phyloP scores from a whole-genome alignment of 306 rosid species.

The Vigna mungo region DNA sequence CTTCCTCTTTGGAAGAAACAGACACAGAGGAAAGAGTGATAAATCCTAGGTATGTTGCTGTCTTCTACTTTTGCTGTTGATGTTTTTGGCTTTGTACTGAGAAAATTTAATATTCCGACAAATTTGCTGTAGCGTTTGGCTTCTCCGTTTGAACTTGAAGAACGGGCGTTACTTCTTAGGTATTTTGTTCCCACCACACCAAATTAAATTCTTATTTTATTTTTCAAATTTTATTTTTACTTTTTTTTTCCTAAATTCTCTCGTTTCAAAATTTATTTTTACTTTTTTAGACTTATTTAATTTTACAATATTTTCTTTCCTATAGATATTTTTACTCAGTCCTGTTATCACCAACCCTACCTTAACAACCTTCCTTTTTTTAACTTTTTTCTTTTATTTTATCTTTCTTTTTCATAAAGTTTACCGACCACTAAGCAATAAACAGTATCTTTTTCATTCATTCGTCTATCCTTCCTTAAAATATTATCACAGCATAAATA shows the following conservation, averaged over 20 bases:
- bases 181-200: background rate
- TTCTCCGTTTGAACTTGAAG: background rate
- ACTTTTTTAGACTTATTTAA: background rate
- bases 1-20: background rate
- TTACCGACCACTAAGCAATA: background rate
- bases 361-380: background rate
- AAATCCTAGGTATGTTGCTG: background rate
- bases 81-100: background rate
- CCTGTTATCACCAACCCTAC: background rate
- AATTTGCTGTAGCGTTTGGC: background rate
- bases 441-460: background rate
- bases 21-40: background rate
- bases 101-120: background rate
- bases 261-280: too few species aligned
- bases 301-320: background rate
- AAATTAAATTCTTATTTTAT: too few species aligned
- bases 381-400: background rate
- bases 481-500: too few species aligned
- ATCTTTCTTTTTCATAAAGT: conserved; percentile 8
- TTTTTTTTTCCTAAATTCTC: too few species aligned
- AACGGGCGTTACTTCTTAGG: conserved; percentile 35
- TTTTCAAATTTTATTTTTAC: too few species aligned
- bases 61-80: too few species aligned
- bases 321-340: background rate
- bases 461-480: too few species aligned